These are phyloP conservation scores for Mallotus japonicus DNA, from an alignment of 441 rosid species.

Conservation along the genomic window DNA sequence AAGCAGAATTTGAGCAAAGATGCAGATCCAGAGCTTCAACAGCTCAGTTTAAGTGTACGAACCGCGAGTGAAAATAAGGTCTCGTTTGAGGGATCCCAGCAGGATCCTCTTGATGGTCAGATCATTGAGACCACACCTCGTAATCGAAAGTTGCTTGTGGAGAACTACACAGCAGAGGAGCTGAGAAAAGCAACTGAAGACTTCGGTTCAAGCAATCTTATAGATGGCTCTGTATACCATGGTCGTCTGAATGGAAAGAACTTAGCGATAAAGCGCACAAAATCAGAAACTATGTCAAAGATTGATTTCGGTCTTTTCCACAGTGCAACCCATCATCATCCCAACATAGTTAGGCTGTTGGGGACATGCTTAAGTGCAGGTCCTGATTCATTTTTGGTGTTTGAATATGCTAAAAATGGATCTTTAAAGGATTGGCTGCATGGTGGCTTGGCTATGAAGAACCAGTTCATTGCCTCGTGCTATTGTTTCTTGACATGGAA, in stretches of 20 bases:
- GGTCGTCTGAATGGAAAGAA: constrained; percentile 78
- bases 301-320: constrained; percentile 51
- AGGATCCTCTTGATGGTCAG: constrained; percentile 43
- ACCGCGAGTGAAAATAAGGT: constrained; percentile 85
- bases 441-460: constrained; percentile 87
- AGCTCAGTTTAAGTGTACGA: constrained; percentile 69
- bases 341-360: constrained; percentile 65
- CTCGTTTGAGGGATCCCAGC: constrained; percentile 73
- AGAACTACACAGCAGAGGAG: constrained; percentile 58
- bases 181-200: constrained; percentile 75
- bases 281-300: constrained; percentile 38
- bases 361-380: constrained; percentile 60
- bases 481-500: constrained; percentile 86
- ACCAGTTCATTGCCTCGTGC: constrained; percentile 88
- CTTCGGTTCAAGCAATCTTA: constrained; percentile 66
- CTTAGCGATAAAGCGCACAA: constrained; percentile 60
- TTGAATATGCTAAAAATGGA: constrained; percentile 84
- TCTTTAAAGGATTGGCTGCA: constrained; percentile 92
- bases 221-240: constrained; percentile 72
- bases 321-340: constrained; percentile 59
- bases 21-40: constrained; percentile 67
- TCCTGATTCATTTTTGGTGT: constrained; percentile 53
- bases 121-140: constrained; percentile 42
- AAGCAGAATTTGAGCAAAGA: constrained; percentile 28
- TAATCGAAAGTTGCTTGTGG: constrained; percentile 44